phyloP scores from a whole-genome alignment of 2,329 filamentous ascomycete species.

The Penicillium aurantiogriseum region DNA sequence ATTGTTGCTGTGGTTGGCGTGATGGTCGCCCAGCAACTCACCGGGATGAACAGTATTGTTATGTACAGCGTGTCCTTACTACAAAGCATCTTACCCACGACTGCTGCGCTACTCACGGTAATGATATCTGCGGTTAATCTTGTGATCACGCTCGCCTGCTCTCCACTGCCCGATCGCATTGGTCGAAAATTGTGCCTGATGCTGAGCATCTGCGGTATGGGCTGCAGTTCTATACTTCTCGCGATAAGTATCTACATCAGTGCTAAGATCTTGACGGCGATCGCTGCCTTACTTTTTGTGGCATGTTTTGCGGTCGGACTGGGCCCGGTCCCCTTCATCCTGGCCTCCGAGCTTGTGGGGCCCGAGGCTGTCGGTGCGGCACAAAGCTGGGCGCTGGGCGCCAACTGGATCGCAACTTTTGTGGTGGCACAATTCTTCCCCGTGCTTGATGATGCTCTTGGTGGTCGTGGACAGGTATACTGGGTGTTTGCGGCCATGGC shows the following conservation, averaged over 20 bases:
- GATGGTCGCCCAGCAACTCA: slow-evolving; percentile 91
- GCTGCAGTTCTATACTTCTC: slow-evolving; percentile 70
- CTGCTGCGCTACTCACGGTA: slow-evolving; percentile 80
- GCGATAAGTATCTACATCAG: slow-evolving; percentile 75
- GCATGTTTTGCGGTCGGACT: slow-evolving; percentile 86
- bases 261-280: slow-evolving; percentile 71
- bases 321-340: slow-evolving; percentile 90
- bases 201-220: slow-evolving; percentile 80
- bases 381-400: slow-evolving; percentile 81
- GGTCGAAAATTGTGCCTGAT: slow-evolving; percentile 85
- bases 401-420: slow-evolving; percentile 89
- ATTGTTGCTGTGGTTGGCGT: slow-evolving; percentile 82
- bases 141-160: slow-evolving; percentile 73
- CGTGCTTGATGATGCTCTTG: slow-evolving; percentile 73
- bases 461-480: slow-evolving; percentile 79
- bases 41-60: slow-evolving; percentile 93
- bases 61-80: slow-evolving; percentile 97
- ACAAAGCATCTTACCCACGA: slow-evolving; percentile 74
- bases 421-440: slow-evolving; percentile 94
- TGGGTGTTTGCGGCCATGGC: slow-evolving; percentile 85
- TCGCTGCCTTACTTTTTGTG: slow-evolving; percentile 82
- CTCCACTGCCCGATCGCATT: slow-evolving; percentile 81
- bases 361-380: slow-evolving; percentile 88
- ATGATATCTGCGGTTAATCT: slow-evolving; percentile 85
- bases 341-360: slow-evolving; percentile 85